Percentiles rank a stretch among this genome's conserved stretches.
These are phyloP conservation scores for Quercus lobata DNA, from an alignment of 331 rosid genomes.

Conservation along the genomic window DNA sequence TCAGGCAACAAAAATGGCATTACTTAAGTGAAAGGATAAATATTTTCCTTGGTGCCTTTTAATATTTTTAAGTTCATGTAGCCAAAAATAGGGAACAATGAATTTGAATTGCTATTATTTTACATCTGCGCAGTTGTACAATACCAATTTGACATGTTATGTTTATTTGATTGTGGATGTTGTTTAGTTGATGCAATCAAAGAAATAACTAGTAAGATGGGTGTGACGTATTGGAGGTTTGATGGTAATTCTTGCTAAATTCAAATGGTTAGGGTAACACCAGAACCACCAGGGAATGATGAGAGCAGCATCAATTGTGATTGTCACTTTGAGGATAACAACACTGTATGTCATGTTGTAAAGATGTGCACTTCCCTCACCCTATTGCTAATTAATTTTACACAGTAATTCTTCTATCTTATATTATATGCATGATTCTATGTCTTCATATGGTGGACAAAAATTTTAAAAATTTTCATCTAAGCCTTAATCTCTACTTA, in stretches of 20 bases:
- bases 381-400: not conserved
- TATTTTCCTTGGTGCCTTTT: not conserved
- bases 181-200: conserved; percentile 40
- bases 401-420: not conserved
- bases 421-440: not conserved
- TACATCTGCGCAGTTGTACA: not conserved
- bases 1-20: not conserved
- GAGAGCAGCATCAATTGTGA: conserved; percentile 22
- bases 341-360: conserved; percentile 58
- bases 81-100: not conserved
- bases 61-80: not conserved
- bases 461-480: too few species aligned
- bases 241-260: conserved; percentile 27
- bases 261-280: conserved; percentile 29
- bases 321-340: conserved; percentile 20
- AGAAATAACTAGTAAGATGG: conserved; percentile 33
- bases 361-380: conserved; percentile 47
- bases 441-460: not conserved
- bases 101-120: not conserved
- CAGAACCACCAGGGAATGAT: conserved; percentile 16
- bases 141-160: not conserved
- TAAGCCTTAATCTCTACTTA: not conserved
- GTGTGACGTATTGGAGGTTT: conserved; percentile 41
- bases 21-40: not conserved
- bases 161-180: not conserved